Conservation (phyloP, 345 rosid genomes). For the Arabis hirsuta region DNA sequence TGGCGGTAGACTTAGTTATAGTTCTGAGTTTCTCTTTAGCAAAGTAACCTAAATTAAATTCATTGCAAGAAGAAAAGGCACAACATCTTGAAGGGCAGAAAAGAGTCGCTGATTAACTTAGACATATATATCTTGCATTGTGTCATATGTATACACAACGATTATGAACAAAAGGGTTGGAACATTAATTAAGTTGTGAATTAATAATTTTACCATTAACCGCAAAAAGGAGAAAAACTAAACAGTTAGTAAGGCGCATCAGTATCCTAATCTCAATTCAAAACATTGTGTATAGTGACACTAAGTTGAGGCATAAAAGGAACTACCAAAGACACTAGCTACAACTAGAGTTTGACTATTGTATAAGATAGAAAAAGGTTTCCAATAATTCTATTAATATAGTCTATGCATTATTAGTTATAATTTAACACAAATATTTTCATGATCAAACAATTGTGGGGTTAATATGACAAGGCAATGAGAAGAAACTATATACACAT, state of each 20-base stretch:
- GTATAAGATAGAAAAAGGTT: background rate
- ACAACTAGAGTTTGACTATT: slow-evolving; percentile 10
- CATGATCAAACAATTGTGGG: background rate
- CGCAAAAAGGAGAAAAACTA: background rate
- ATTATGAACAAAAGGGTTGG: background rate
- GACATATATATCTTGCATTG: background rate
- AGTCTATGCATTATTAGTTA: background rate
- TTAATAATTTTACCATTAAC: too few relatives aligned
- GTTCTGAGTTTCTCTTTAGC: too few relatives aligned
- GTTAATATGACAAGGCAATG: background rate
- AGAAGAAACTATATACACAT: background rate
- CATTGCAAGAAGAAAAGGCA: background rate
- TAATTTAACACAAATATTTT: background rate
- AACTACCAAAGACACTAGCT: slow-evolving; percentile 9
- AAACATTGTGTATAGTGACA: background rate
- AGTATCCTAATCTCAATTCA: slow-evolving; percentile 10
- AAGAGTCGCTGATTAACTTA: background rate
- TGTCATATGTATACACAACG: background rate
- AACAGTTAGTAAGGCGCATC: background rate
- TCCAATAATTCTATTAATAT: background rate
- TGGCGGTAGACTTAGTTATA: background rate
- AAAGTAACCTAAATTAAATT: background rate
- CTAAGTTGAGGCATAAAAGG: background rate
- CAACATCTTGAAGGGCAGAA: background rate
- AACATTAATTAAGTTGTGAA: background rate